These are phyloP conservation scores for Xylaria sp. DNA, from an alignment of 2,329 filamentous ascomycete genomes.

Conservation along the genomic window DNA sequence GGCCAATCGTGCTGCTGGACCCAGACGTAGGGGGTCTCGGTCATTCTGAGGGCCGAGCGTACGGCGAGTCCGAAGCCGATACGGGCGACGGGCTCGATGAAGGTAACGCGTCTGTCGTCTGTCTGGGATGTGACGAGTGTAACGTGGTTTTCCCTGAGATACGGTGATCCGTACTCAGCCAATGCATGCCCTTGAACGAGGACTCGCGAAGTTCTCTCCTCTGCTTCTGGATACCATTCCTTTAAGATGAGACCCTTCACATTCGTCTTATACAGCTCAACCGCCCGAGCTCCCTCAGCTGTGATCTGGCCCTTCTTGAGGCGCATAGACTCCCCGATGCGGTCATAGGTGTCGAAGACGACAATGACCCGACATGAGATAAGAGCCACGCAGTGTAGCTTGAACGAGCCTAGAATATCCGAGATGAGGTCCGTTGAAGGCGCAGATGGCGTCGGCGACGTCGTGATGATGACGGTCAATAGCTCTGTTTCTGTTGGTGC, in stretches of 20 bases:
- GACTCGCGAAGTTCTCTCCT: neutral
- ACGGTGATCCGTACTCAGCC: constrained; percentile 62
- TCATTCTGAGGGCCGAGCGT: constrained; percentile 60
- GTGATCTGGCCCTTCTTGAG: constrained; percentile 67
- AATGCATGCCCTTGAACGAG: constrained; percentile 45
- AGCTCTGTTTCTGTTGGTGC: constrained; percentile 18
- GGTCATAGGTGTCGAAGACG: constrained; percentile 65
- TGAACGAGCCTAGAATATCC: constrained; percentile 59
- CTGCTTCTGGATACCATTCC: constrained; percentile 42
- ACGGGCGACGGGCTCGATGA: constrained; percentile 60
- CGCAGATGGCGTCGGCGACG: constrained; percentile 65
- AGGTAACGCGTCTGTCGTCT: constrained; percentile 54
- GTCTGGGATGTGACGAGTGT: constrained; percentile 53
- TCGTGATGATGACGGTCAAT: constrained; percentile 63
- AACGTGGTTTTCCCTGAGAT: constrained; percentile 53
- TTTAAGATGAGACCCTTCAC: constrained; percentile 56
- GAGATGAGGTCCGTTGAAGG: constrained; percentile 64
- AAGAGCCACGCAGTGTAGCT: constrained; percentile 55
- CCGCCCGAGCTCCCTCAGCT: constrained; percentile 56
- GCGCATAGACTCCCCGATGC: constrained; percentile 56
- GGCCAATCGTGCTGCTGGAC: constrained; percentile 69
- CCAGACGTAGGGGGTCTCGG: constrained; percentile 65
- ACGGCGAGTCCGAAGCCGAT: constrained; percentile 66
- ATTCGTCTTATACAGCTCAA: constrained; percentile 59
- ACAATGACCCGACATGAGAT: constrained; percentile 60